Evolutionary conservation across 179 eudicot genomes (phyloP).

Genomic region (Corrigiola litoralis): DNA sequence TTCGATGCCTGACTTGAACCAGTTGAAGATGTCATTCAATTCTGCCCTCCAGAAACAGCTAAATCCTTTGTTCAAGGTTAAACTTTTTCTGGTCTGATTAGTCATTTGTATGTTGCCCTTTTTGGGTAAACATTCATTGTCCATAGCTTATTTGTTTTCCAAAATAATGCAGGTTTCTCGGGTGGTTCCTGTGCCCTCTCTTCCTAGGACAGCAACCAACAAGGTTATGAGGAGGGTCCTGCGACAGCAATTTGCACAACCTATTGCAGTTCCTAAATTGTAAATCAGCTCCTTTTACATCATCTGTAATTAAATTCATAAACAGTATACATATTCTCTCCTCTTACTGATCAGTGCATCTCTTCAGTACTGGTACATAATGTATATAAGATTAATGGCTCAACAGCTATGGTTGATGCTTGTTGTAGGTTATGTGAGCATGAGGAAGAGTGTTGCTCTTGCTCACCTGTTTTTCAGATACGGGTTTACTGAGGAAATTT

Average conservation of each 20-base stretch:
- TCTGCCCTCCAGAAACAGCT: slow-evolving; percentile 73
- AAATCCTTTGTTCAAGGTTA: slow-evolving; percentile 91
- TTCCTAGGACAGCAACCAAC: slow-evolving; percentile 94
- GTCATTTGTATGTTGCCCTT: neutral
- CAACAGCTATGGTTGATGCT: too few species aligned
- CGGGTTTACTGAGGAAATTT: too few species aligned
- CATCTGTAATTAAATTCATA: too few species aligned
- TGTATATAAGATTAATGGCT: too few species aligned
- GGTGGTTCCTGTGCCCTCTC: slow-evolving; percentile 51
- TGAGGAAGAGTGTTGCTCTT: too few species aligned
- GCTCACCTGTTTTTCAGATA: too few species aligned
- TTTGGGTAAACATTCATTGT: neutral
- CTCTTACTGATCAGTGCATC: too few species aligned
- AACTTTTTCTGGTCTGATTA: neutral
- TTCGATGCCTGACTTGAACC: slow-evolving; percentile 33
- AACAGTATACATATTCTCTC: too few species aligned
- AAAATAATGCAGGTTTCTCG: slow-evolving; percentile 49
- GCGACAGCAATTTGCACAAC: slow-evolving; percentile 58
- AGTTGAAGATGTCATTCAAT: slow-evolving; percentile 56
- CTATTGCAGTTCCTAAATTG: slow-evolving; percentile 15
- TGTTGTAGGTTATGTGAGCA: too few species aligned
- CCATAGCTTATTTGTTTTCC: neutral
- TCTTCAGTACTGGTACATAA: too few species aligned
- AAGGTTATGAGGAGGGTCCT: slow-evolving; percentile 96
- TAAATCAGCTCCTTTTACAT: neutral